Conservation (phyloP, 257 asterid species). For the Solanum ossicruentum region DNA sequence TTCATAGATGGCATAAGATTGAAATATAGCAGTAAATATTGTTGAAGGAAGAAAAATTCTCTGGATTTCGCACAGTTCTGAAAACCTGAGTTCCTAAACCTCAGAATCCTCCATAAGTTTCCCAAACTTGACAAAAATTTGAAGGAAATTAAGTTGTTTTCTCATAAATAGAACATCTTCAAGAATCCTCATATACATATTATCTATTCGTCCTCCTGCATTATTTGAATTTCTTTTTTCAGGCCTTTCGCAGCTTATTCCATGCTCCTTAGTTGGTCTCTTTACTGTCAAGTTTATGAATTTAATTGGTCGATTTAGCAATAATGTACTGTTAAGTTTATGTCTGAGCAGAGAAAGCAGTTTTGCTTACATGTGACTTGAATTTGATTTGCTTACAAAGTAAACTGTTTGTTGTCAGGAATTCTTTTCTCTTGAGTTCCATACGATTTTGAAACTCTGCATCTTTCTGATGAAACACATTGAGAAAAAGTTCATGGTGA, state of each 20-base stretch:
- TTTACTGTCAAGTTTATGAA: neutral
- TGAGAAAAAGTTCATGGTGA: neutral
- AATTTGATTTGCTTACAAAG: neutral
- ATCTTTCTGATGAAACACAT: neutral
- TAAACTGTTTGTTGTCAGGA: neutral
- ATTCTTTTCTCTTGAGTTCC: neutral
- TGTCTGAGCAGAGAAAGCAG: neutral
- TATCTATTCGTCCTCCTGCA: neutral
- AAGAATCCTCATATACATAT: neutral
- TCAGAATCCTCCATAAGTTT: neutral
- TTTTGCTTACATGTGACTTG: neutral
- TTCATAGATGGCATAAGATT: neutral
- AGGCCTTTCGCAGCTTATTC: neutral
- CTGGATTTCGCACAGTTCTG: neutral
- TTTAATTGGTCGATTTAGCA: neutral
- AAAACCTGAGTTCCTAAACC: neutral
- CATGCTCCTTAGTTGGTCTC: neutral
- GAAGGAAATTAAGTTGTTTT: neutral
- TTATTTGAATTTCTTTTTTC: neutral
- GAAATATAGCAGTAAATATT: neutral
- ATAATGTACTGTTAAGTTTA: neutral
- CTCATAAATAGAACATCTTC: neutral
- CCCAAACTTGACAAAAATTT: neutral
- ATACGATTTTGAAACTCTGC: neutral
- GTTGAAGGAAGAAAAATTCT: neutral